Evolutionary conservation across 2,329 filamentous ascomycete genomes (phyloP), one percentile per base, ranked within the genome.

Genomic region (Cladosporium austrohemisphaericum): DNA sequence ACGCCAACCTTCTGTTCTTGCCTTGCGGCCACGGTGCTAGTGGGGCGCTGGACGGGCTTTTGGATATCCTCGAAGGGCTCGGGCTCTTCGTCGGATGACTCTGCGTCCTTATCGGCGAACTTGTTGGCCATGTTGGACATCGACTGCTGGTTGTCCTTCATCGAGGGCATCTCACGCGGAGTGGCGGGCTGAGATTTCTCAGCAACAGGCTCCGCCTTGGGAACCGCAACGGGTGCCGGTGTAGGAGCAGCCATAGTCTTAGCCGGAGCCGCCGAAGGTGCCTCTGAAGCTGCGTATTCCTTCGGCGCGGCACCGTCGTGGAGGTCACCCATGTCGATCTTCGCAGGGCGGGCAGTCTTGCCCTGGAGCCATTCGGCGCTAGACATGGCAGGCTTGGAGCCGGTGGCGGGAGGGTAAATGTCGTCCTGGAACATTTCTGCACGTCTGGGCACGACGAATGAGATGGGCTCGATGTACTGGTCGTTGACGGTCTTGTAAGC

Each of bases 401-500:
- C 92, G 49, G 77, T 76, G 10, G 90, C 85, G 9, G 93, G 92
- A 33, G 92, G 93, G 70, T 88, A 98, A 62, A 98, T 96, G 65
- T 98, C 93, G 53, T 90, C 88, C 72, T 97, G 92, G 81, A 96
- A 96, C 44, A 86, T 89, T 70, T 96, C 90, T 49, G 93, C 88
- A 55, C 93, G 83, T 55, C 93, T 84, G 41, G 93, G 93, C 2
- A 97, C 93, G 48, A 95, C 95, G 74, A 98, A 98, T 2, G 93
- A 95, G 64, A 98, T 87, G 32, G 93, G 93, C 72, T 98, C 93
- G 61, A 98, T 89, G 72, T 95, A 95, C 38, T 75, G 70, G 67
- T 98, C 93, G 70, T 91, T 94, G 68, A 97, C 88, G 0, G 93
- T 97, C 80, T 98, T 98, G 81, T 88, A 98, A 35, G 86, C 91